These are phyloP conservation scores for Parathielavia appendiculata DNA, from an alignment of 495 filamentous ascomycete species.

Conservation along the genomic window DNA sequence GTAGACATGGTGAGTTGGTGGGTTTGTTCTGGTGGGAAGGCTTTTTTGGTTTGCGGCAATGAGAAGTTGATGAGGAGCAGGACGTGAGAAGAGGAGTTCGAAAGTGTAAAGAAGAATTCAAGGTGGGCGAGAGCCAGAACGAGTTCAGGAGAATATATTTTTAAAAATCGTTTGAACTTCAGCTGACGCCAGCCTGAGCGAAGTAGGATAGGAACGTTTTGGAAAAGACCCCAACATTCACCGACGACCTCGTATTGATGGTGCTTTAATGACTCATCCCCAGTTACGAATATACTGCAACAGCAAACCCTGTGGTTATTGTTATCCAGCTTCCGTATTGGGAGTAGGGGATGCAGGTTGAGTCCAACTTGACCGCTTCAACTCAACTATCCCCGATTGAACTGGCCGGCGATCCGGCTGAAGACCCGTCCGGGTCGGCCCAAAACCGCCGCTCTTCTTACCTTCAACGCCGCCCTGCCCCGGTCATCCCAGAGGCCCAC, in stretches of 20 bases:
- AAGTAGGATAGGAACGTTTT: too few species aligned
- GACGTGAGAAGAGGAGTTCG: too few species aligned
- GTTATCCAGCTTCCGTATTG: slow-evolving; percentile 15
- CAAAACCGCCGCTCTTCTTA: neutral
- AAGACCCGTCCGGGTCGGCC: neutral
- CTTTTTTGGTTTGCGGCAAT: too few species aligned
- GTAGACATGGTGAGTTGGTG: neutral
- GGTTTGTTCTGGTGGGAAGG: too few species aligned
- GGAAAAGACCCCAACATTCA: too few species aligned
- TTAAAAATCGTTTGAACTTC: too few species aligned
- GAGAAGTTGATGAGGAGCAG: too few species aligned
- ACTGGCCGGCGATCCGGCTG: neutral
- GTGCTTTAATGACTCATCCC: neutral
- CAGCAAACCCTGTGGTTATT: neutral
- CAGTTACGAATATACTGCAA: neutral
- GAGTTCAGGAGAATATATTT: too few species aligned
- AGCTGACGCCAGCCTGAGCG: too few species aligned
- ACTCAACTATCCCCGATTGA: neutral
- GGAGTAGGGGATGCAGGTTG: slow-evolving; percentile 9
- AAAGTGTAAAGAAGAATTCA: too few species aligned
- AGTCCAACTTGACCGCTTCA: neutral
- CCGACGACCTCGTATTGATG: neutral
- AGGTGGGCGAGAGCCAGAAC: too few species aligned
- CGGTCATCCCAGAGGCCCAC: neutral
- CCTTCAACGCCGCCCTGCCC: neutral